A percentile compares a stretch with the other conserved stretches of the same genome.
These are phyloP conservation scores for Mycena chlorophos DNA, from an alignment of 768 basidiomycete species.

Conservation along the genomic window DNA sequence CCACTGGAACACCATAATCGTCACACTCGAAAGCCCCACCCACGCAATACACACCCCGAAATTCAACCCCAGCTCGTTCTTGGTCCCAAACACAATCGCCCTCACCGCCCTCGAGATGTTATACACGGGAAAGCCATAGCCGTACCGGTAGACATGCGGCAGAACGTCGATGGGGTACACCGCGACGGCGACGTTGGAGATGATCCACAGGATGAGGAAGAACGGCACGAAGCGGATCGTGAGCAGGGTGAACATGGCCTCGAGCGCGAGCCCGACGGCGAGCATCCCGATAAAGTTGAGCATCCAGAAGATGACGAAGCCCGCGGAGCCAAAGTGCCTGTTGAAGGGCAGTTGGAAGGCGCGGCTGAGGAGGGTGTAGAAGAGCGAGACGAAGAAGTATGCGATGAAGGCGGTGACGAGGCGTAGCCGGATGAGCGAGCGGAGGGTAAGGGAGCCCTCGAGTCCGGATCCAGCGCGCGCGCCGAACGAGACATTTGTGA, in stretches of 20 bases:
- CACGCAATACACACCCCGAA: conserved; percentile 62
- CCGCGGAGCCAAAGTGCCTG: conserved; percentile 49
- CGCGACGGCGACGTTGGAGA: conserved; percentile 58
- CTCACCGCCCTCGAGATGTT: conserved; percentile 63
- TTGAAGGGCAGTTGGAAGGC: conserved; percentile 61
- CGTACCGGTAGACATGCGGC: conserved; percentile 61
- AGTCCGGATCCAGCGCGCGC: conserved; percentile 40
- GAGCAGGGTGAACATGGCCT: conserved; percentile 56
- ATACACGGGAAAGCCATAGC: conserved; percentile 70
- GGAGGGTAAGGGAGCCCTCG: conserved; percentile 35
- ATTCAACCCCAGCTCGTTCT: conserved; percentile 61
- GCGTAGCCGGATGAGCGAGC: conserved; percentile 40
- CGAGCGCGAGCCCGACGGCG: conserved; percentile 59
- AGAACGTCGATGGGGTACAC: conserved; percentile 59
- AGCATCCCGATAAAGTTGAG: conserved; percentile 60
- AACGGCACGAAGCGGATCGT: conserved; percentile 53
- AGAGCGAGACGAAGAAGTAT: conserved; percentile 49
- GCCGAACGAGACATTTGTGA: conserved; percentile 17
- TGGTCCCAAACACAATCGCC: conserved; percentile 62
- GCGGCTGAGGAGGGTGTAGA: conserved; percentile 58
- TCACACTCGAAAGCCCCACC: conserved; percentile 54
- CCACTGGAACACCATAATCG: conserved; percentile 54
- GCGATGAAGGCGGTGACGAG: conserved; percentile 36
- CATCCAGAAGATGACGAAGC: conserved; percentile 71
- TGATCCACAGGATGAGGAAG: conserved; percentile 68